Evolutionary conservation across 1,139 yeast genomes (phyloP), one percentile per base, ranked within the genome.

Genomic region (Yamadazyma jaroonii): DNA sequence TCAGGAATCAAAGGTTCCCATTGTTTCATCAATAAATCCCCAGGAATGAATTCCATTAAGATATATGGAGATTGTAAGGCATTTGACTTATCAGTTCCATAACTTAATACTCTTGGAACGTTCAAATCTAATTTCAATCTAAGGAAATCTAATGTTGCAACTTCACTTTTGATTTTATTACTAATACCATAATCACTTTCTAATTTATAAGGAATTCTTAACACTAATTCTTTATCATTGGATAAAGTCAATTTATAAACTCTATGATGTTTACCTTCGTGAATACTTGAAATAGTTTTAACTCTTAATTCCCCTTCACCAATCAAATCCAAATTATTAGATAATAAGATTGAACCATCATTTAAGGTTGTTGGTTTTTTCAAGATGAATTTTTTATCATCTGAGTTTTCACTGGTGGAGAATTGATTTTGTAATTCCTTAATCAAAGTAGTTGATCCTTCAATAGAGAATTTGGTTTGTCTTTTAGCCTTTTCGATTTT

Each of bases 251-350:
- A 65, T 54, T 82, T 79, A 62, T 89, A 92, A 40, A 90, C 69
- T 56, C 96, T 77, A 63, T 92, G 92, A 56, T 88, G 96, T 61
- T 87, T 88, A 40, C 97, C 97, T 61, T 92, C 97, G 53, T 88
- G 96, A 44, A 88, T 74, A 44, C 95, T 84, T 41, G 87, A 79
- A 56, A 92, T 79, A 35, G 89, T 81, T 54, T 79, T 81, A 52
- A 88, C 70, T 31, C 68, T 62, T 9, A 64, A 62, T 28, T 57
- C 61, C 25, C 55, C 47, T 1, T 61, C 56, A 3, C 83, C 83
- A 32, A 79, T 46, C 12, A 67, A 48, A 6, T 62, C 56, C 37
- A 73, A 55, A 56, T 80, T 80, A 41, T 78, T 72, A 45, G 54
- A 47, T 43, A 81, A 62, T 3, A 67, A 59, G 9, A 58, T 61